phyloP scores from a whole-genome alignment of 2,329 filamentous ascomycete genomes.

The Epichloe gansuensis region DNA sequence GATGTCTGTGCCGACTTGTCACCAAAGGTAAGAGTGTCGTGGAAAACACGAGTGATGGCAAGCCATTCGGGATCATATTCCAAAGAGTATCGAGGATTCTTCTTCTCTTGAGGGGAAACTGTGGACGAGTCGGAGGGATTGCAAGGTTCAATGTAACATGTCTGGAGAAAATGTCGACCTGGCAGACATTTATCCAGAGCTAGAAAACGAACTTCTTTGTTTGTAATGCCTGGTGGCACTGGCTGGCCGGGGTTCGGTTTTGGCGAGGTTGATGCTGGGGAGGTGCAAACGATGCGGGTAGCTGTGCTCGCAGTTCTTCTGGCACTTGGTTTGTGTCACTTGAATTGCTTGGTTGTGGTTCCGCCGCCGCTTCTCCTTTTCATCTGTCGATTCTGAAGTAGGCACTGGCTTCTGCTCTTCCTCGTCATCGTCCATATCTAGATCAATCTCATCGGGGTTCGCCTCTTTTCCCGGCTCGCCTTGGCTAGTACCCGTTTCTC shows the following conservation, averaged over 20 bases:
- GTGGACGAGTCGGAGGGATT: conserved; percentile 17
- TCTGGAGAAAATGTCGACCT: conserved; percentile 68
- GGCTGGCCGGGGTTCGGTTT: conserved; percentile 42
- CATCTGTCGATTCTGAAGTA: background rate
- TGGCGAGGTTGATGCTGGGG: conserved; percentile 19
- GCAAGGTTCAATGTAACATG: conserved; percentile 50
- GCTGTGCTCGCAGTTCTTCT: conserved; percentile 55
- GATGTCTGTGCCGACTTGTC: conserved; percentile 41
- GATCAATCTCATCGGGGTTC: conserved; percentile 60
- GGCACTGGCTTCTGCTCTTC: conserved; percentile 4
- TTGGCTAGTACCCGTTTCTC: background rate
- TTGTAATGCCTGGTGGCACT: conserved; percentile 60
- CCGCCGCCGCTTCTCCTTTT: conserved; percentile 1
- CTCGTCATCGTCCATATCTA: conserved; percentile 44
- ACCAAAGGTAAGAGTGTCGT: conserved; percentile 51
- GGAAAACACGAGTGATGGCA: conserved; percentile 77
- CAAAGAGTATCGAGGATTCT: conserved; percentile 41
- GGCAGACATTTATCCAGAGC: conserved; percentile 86
- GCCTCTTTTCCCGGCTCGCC: conserved; percentile 10
- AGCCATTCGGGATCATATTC: conserved; percentile 93
- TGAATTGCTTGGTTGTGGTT: background rate
- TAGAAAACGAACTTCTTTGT: conserved; percentile 71
- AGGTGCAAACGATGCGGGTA: conserved; percentile 62
- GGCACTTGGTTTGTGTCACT: conserved; percentile 30
- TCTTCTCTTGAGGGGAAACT: conserved; percentile 9